Evolutionary conservation across 176 grass and related monocot species (phyloP).

Genomic region (Aechmea fasciata): DNA sequence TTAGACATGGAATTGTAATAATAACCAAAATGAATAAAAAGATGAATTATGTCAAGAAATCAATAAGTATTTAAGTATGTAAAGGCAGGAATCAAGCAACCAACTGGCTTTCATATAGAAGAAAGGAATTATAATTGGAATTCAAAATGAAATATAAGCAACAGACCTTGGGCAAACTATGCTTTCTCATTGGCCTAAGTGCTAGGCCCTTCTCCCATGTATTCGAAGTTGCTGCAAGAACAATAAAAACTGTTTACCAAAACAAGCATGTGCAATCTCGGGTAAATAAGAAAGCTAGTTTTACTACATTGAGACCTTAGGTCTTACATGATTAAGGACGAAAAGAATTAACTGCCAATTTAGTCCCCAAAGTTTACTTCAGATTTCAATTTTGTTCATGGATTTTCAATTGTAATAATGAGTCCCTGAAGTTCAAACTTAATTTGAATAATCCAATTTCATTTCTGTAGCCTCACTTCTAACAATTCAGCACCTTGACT

Average conservation of each 20-base stretch:
- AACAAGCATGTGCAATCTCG: neutral
- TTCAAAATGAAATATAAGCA: constrained; percentile 15
- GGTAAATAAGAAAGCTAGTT: neutral
- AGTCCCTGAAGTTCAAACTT: too few relatives aligned
- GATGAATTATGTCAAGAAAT: neutral
- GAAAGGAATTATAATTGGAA: neutral
- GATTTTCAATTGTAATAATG: too few relatives aligned
- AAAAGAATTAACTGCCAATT: neutral
- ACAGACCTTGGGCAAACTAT: constrained; percentile 60
- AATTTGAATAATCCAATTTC: too few relatives aligned
- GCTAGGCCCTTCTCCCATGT: constrained; percentile 52
- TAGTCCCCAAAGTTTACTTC: too few relatives aligned
- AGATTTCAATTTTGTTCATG: too few relatives aligned
- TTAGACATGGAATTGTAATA: neutral
- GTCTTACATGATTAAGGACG: neutral
- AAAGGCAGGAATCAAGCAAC: neutral
- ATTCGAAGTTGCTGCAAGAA: constrained; percentile 67
- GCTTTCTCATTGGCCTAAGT: constrained; percentile 48
- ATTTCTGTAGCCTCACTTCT: too few relatives aligned
- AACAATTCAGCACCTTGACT: too few relatives aligned
- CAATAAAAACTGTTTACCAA: constrained; percentile 5
- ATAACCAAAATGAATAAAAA: neutral
- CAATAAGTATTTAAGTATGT: neutral
- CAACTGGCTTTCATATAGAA: too few relatives aligned
- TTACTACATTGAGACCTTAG: neutral